These are phyloP conservation scores for Tanacetum coccineum DNA, from an alignment of 129 eudicot species.

Conservation along the genomic window DNA sequence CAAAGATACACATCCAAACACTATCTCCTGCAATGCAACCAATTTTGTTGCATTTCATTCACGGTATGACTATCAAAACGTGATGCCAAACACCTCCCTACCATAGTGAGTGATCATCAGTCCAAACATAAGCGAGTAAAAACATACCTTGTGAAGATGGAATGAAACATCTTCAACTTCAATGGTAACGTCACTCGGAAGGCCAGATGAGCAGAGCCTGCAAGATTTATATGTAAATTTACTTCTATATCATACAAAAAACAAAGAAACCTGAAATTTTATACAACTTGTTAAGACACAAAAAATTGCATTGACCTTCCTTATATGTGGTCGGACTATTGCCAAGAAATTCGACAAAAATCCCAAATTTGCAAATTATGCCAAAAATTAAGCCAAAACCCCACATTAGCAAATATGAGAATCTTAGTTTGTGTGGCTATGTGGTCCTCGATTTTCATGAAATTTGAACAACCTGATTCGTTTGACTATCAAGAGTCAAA, in stretches of 20 bases:
- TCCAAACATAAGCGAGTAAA: background rate
- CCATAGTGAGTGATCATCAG: background rate
- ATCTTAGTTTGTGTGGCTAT: too few relatives aligned
- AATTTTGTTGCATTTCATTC: too few relatives aligned
- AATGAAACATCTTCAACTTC: slow-evolving; percentile 64
- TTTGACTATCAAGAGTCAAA: slow-evolving; percentile 29
- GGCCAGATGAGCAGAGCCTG: slow-evolving; percentile 77
- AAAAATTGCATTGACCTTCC: background rate
- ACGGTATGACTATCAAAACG: too few relatives aligned
- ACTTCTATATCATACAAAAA: background rate
- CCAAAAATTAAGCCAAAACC: too few relatives aligned
- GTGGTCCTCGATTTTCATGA: slow-evolving; percentile 2
- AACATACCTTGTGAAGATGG: slow-evolving; percentile 68
- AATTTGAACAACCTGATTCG: background rate
- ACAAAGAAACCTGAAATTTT: background rate
- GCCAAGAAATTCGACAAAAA: too few relatives aligned
- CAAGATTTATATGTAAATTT: slow-evolving; percentile 8
- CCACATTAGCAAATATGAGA: too few relatives aligned
- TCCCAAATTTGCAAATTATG: too few relatives aligned
- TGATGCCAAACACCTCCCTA: too few relatives aligned
- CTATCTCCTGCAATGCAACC: too few relatives aligned
- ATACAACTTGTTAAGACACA: background rate
- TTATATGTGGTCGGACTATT: background rate
- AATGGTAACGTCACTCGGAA: slow-evolving; percentile 65
- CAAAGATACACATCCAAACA: too few relatives aligned